A percentile compares a stretch with the other conserved stretches of the same genome.
phyloP scores from a whole-genome alignment of 176 grass and related monocot genomes.

The Themeda triandra region DNA sequence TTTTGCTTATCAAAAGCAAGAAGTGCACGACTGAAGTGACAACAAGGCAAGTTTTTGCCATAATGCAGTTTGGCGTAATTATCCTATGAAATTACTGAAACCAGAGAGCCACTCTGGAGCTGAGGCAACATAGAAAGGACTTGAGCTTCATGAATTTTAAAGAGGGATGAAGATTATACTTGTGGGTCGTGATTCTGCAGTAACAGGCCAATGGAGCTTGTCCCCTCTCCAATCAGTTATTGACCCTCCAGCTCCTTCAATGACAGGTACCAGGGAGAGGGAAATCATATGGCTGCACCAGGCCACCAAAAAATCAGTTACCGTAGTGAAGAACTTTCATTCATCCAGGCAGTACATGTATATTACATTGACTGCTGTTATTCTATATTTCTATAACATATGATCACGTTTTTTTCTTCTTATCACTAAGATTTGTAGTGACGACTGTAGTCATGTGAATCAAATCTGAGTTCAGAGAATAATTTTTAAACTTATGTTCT shows the following conservation, averaged over 20 bases:
- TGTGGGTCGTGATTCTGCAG: conserved; percentile 50
- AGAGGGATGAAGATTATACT: conserved; percentile 38
- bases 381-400: neutral
- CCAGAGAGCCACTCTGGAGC: neutral
- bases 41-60: neutral
- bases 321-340: neutral
- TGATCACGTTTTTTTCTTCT: neutral
- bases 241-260: conserved; percentile 84
- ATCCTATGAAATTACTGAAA: neutral
- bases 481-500: neutral
- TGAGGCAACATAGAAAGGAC: neutral
- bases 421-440: neutral
- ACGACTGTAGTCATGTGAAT: neutral
- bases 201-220: conserved; percentile 61
- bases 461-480: neutral
- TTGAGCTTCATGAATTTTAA: neutral
- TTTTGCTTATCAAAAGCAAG: neutral
- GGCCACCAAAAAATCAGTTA: conserved; percentile 1
- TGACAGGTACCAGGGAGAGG: conserved; percentile 78
- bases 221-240: conserved; percentile 87
- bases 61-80: neutral
- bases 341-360: neutral
- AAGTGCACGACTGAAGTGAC: neutral
- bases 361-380: neutral
- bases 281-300: conserved; percentile 73